Conservation (phyloP, 2,329 filamentous ascomycete species). For the Sclerotinia borealis region DNA sequence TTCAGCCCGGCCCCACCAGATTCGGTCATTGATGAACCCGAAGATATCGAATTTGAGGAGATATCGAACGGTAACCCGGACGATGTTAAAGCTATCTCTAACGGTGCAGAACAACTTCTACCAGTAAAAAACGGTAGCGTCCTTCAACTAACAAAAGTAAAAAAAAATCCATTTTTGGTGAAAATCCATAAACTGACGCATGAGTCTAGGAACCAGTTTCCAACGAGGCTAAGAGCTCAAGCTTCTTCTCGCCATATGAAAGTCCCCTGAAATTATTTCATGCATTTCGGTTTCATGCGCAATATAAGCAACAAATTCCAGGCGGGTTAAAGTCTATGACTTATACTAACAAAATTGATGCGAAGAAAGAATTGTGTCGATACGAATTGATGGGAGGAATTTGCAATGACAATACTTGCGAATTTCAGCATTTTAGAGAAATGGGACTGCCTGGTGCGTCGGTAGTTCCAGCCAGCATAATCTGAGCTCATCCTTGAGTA, state of each 20-base stretch:
- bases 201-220: slow-evolving; percentile 16
- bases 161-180: slow-evolving; percentile 15
- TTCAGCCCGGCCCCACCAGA: slow-evolving; percentile 38
- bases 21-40: slow-evolving; percentile 23
- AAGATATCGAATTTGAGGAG: slow-evolving; percentile 11
- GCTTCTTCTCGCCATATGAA: slow-evolving; percentile 58
- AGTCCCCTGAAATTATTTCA: slow-evolving; percentile 79
- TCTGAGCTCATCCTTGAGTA: slow-evolving; percentile 20
- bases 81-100: slow-evolving; percentile 1
- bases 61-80: slow-evolving; percentile 15
- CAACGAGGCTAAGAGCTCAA: slow-evolving; percentile 11
- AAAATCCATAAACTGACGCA: slow-evolving; percentile 21
- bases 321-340: slow-evolving; percentile 84
- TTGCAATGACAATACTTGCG: slow-evolving; percentile 70
- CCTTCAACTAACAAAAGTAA: slow-evolving; percentile 25
- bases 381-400: slow-evolving; percentile 63
- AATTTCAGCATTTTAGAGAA: slow-evolving; percentile 72
- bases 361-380: slow-evolving; percentile 66
- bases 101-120: slow-evolving; percentile 19
- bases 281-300: slow-evolving; percentile 83
- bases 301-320: slow-evolving; percentile 60
- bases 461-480: slow-evolving; percentile 25
- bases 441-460: slow-evolving; percentile 72
- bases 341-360: slow-evolving; percentile 86
- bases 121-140: slow-evolving; percentile 16